Base-by-base conservation (phyloP, 2,329 filamentous ascomycete species). In the Phoma sp. region DNA sequence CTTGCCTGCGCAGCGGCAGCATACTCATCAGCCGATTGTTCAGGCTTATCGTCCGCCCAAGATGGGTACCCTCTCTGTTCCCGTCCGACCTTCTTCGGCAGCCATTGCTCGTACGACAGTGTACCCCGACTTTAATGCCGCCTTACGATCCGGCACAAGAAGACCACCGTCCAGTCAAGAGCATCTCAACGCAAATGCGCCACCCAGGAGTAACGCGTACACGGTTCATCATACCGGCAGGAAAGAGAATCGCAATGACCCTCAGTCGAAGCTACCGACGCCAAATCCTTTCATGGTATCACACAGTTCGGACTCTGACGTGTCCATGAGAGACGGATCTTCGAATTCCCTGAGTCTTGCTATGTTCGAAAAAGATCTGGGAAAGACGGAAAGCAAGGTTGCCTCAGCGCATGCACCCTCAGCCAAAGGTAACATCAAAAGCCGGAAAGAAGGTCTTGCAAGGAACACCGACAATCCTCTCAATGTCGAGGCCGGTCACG, bases 371-470 rank as follows among this genome's bases (percentile, higher is more conserved):
- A 46, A 34, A 33, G 49, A 48, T 26, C 33, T 46, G 14, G 23
- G 38, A 20, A 15, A 30, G 3, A 26, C 59, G 2, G 15, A 42
- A 3, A 47, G 46, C 7, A 71, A 62, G 23, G 32, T 53, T 33
- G 62, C 59, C 38, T 65, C 66, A 5, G 58, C 53, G 10, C 60
- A 64, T 9, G 46, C 42, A 11, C 62, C 66, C 1, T 60, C 54
- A 2, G 53, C 49, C 5, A 20, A 25, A 1, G 57, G 54, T 10
- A 60, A 53, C 9, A 28, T 68, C 4, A 69, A 62, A 48, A 66
- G 65, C 21, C 62, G 64, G 25, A 74, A 73, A 37, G 69, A 73
- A 47, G 65, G 61, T 33, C 26, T 53, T 40, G 14, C 43, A 47
- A 7, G 48, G 54, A 21, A 52, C 25, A 10, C 20, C 2, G 18